These are phyloP conservation scores for Buxus sempervirens DNA, from an alignment of 164 flowering plant genomes.

Conservation along the genomic window DNA sequence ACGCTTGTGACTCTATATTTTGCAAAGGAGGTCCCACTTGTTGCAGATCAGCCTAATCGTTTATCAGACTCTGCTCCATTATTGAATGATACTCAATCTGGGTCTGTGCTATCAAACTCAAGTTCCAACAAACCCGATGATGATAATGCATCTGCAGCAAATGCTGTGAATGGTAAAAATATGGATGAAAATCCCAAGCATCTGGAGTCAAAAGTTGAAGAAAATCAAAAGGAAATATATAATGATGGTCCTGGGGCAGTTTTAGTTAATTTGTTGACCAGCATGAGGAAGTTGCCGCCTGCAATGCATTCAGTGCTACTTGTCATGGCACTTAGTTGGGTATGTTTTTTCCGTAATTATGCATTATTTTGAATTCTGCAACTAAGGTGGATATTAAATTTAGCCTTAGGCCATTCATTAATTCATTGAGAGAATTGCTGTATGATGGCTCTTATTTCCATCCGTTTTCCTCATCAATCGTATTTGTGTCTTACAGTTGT, in stretches of 20 bases:
- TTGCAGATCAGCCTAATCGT: slow-evolving; percentile 25
- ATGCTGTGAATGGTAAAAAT: slow-evolving; percentile 17
- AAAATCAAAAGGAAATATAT: slow-evolving; percentile 39
- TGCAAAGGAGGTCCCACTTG: slow-evolving; percentile 79
- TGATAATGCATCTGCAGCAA: slow-evolving; percentile 20
- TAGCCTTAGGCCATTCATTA: neutral
- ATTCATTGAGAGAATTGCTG: neutral
- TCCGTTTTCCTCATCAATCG: neutral
- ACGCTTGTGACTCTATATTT: slow-evolving; percentile 82
- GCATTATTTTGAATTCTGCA: neutral
- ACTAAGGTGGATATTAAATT: neutral
- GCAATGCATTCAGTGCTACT: slow-evolving; percentile 93
- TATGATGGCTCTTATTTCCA: neutral
- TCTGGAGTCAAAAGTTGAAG: slow-evolving; percentile 26
- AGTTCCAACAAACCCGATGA: slow-evolving; percentile 20
- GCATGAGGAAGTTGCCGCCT: slow-evolving; percentile 89
- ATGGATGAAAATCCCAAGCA: slow-evolving; percentile 21
- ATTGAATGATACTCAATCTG: slow-evolving; percentile 47
- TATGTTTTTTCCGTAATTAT: slow-evolving; percentile 29
- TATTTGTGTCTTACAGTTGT: slow-evolving; percentile 49
- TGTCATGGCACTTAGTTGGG: slow-evolving; percentile 98
- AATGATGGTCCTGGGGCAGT: slow-evolving; percentile 92
- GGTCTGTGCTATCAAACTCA: slow-evolving; percentile 32
- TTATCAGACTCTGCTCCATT: slow-evolving; percentile 84
- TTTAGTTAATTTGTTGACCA: slow-evolving; percentile 80